Conservation (phyloP, 108 stramenopile genomes). For the Discostella pseudostelligera region DNA sequence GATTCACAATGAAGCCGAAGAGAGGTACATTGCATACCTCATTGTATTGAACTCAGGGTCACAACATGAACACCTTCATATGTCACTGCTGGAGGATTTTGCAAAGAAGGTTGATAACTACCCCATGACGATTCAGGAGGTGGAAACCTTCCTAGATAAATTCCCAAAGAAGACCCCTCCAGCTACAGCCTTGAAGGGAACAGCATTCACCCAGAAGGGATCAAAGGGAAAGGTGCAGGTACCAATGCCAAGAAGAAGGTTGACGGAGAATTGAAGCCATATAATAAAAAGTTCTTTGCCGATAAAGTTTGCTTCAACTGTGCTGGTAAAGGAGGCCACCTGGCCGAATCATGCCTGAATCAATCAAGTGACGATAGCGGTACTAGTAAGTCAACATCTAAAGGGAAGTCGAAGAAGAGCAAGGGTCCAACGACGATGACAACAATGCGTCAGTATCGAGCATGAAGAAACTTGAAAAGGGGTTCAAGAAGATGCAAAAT, state of each 20-base stretch:
- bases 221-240: constrained; percentile 1
- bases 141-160: background rate
- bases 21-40: constrained; percentile 3
- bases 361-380: no score
- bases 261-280: background rate
- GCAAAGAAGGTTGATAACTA: background rate
- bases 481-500: constrained; percentile 3
- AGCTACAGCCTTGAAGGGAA: background rate
- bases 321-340: constrained; percentile 8
- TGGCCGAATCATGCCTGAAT: background rate
- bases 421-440: background rate
- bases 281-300: background rate
- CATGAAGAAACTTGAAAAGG: constrained; percentile 5
- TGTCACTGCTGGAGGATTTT: background rate
- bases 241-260: background rate
- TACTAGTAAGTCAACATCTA: no score
- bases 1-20: background rate
- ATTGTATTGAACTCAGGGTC: background rate
- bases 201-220: constrained; percentile 21
- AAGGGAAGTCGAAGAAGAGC: background rate
- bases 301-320: constrained; percentile 10
- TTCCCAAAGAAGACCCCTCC: background rate
- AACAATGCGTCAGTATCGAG: constrained; percentile 1
- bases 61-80: background rate
- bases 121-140: background rate